phyloP scores from a whole-genome alignment of 345 rosid genomes.

The Xanthoceras sorbifolium region DNA sequence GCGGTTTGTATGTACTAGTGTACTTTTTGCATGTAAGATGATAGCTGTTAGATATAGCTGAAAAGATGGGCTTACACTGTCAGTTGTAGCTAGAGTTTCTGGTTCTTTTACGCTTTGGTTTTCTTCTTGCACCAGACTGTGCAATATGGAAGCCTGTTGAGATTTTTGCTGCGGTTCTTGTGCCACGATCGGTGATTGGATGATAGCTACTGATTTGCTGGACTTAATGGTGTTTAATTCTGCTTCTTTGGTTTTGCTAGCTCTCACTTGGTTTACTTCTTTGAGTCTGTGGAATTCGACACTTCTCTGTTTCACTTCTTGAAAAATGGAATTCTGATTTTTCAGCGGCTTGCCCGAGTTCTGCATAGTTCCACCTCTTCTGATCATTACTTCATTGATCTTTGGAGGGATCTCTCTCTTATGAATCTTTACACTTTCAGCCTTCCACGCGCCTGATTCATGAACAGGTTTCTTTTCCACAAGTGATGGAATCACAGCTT shows the following conservation, averaged over 20 bases:
- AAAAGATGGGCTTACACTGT: conserved; percentile 46
- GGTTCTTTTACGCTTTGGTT: conserved; percentile 29
- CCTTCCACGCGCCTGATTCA: conserved; percentile 26
- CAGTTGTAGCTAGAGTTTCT: conserved; percentile 32
- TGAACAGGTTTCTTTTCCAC: conserved; percentile 36
- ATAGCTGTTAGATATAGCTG: conserved; percentile 11
- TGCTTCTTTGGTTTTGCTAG: conserved; percentile 32
- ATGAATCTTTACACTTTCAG: conserved; percentile 27
- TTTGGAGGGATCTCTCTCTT: conserved; percentile 36
- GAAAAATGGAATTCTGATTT: conserved; percentile 34
- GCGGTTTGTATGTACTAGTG: neutral
- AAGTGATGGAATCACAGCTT: conserved; percentile 12
- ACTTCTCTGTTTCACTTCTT: conserved; percentile 39
- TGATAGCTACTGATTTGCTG: conserved; percentile 28
- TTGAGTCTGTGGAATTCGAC: conserved; percentile 26
- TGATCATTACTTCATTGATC: conserved; percentile 41
- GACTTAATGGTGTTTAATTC: conserved; percentile 31
- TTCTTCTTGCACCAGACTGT: conserved; percentile 24
- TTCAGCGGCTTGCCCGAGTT: conserved; percentile 35
- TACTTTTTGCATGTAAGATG: conserved; percentile 4
- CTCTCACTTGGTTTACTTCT: conserved; percentile 35
- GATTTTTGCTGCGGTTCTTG: conserved; percentile 34
- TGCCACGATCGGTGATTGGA: conserved; percentile 22
- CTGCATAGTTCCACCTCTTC: conserved; percentile 31
- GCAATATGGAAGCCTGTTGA: conserved; percentile 34